Evolutionary conservation across 78 protist species (phyloP).

Genomic region (slime mould (Dictyostelium discoideum)): DNA sequence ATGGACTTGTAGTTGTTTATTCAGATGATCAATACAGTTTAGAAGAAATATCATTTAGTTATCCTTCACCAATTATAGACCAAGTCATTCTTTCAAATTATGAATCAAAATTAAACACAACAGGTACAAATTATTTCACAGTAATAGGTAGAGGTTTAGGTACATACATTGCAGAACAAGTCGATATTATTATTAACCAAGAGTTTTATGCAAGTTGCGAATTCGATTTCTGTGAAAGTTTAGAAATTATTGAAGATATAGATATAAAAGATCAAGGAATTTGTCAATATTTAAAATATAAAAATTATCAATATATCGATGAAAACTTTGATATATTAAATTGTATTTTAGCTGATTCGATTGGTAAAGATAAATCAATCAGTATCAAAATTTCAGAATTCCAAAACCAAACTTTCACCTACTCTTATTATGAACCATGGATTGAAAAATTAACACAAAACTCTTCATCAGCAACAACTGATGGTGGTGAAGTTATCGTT

Average conservation of each 20-base stretch:
- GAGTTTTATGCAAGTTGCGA: not conserved
- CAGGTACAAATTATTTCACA: not conserved
- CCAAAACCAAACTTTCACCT: not conserved
- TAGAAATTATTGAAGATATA: not conserved
- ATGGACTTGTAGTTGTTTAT: not conserved
- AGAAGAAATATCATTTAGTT: not conserved
- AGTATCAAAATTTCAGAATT: not conserved
- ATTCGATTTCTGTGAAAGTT: not conserved
- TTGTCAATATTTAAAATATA: not conserved
- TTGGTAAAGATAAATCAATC: not conserved
- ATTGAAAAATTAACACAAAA: not conserved
- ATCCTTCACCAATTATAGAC: not conserved
- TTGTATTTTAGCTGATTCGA: not conserved
- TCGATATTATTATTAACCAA: not conserved
- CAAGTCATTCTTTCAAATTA: not conserved
- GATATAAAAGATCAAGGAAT: not conserved
- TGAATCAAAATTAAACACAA: not conserved
- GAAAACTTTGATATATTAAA: not conserved
- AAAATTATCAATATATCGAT: not conserved
- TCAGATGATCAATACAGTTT: not conserved
- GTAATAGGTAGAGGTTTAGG: not conserved
- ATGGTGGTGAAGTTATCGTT: not conserved
- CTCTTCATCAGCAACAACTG: not conserved
- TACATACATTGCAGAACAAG: not conserved
- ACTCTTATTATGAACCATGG: slow-evolving; percentile 9